Evolutionary conservation across 441 rosid species (phyloP).

Genomic region (Arabidopsis hybrid): DNA sequence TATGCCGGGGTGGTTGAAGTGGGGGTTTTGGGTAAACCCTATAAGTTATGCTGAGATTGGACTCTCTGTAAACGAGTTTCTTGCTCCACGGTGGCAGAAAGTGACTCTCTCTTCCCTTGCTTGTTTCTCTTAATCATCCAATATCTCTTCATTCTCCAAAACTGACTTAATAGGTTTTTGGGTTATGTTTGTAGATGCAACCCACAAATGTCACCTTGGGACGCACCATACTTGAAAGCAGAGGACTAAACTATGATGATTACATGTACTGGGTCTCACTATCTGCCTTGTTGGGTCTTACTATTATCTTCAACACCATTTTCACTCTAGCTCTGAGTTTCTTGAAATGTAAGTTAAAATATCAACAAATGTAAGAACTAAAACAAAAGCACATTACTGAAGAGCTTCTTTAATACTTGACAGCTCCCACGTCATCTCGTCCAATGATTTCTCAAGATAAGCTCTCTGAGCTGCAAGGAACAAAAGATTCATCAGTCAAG

Average conservation of each 20-base stretch:
- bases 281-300: conserved; percentile 58
- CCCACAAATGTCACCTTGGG: conserved; percentile 53
- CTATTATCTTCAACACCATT: conserved; percentile 55
- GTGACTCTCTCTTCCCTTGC: conserved; percentile 47
- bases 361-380: background rate
- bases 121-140: background rate
- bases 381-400: background rate
- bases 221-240: conserved; percentile 51
- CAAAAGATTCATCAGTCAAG: conserved; percentile 40
- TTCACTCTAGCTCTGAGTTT: conserved; percentile 59
- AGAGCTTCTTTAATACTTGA: conserved; percentile 13
- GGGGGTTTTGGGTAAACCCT: conserved; percentile 83
- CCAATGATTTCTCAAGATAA: conserved; percentile 57
- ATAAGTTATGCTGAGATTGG: conserved; percentile 84
- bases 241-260: conserved; percentile 57
- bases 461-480: conserved; percentile 47
- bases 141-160: background rate
- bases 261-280: conserved; percentile 83
- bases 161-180: background rate
- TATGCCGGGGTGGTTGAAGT: conserved; percentile 65
- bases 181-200: conserved; percentile 31
- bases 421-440: conserved; percentile 57
- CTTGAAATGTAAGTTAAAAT: conserved; percentile 50
- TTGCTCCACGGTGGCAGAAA: conserved; percentile 69
- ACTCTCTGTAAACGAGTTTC: conserved; percentile 72